phyloP scores from a whole-genome alignment of 176 grass and related monocot genomes.

The Ensete ventricosum region DNA sequence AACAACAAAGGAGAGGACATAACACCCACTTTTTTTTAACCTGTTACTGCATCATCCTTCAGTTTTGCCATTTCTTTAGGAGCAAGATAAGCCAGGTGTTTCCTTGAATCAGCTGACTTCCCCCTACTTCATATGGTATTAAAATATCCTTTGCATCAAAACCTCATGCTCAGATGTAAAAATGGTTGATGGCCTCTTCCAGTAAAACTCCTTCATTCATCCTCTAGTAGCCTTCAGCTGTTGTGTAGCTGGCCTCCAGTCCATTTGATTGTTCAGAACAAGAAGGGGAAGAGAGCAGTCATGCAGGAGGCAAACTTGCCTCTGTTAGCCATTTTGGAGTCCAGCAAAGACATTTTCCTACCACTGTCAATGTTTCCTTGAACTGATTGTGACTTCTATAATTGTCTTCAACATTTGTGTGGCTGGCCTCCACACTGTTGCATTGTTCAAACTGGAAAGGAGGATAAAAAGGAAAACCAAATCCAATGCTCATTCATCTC shows the following conservation, averaged over 20 bases:
- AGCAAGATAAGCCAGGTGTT: conserved; percentile 10
- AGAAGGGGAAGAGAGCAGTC: background rate
- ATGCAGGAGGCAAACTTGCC: background rate
- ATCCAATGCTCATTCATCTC: too few relatives aligned
- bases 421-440: too few relatives aligned
- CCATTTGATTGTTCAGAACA: background rate
- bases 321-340: background rate
- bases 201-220: too few relatives aligned
- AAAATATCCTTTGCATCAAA: background rate
- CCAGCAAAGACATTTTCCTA: too few relatives aligned
- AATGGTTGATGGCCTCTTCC: background rate
- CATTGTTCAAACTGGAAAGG: too few relatives aligned
- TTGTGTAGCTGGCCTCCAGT: background rate
- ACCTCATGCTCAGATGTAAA: background rate
- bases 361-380: too few relatives aligned
- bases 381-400: too few relatives aligned
- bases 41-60: conserved; percentile 11
- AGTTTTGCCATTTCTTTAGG: conserved; percentile 10
- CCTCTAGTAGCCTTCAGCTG: background rate
- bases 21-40: background rate
- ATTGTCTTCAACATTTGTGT: too few relatives aligned
- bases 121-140: background rate
- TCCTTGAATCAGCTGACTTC: background rate
- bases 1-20: background rate
- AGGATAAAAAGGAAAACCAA: too few relatives aligned